Conservation (phyloP, 2,329 filamentous ascomycete species). For the Xylariaceae sp. region DNA sequence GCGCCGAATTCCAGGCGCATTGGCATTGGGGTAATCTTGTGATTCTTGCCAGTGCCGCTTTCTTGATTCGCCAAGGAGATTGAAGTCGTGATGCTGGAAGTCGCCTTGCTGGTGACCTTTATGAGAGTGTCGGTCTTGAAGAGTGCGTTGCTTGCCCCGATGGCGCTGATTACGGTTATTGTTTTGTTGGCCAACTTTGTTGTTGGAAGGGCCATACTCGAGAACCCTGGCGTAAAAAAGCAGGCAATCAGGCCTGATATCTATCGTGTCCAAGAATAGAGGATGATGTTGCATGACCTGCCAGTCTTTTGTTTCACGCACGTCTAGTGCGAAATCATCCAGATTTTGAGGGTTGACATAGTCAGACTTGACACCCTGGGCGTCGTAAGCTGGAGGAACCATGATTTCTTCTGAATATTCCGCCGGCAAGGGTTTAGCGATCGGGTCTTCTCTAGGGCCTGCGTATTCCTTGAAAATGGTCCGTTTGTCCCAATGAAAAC, state of each 20-base stretch:
- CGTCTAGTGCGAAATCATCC: conserved; percentile 23
- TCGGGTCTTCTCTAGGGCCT: conserved; percentile 18
- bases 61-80: no score
- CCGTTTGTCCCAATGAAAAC: conserved; percentile 17
- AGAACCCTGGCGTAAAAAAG: conserved; percentile 13
- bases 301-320: conserved; percentile 25
- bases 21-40: conserved; percentile 4
- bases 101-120: no score
- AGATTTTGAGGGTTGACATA: conserved; percentile 22
- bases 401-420: conserved; percentile 24
- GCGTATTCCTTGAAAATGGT: conserved; percentile 20
- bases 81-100: conserved; percentile 4
- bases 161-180: conserved; percentile 3
- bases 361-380: conserved; percentile 21
- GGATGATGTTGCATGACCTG: conserved; percentile 22
- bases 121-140: conserved; percentile 10
- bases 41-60: conserved; percentile 16
- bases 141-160: conserved; percentile 1
- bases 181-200: conserved; percentile 11
- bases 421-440: conserved; percentile 21
- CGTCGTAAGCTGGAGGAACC: conserved; percentile 23
- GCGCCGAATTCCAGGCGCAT: neutral
- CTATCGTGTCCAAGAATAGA: conserved; percentile 16
- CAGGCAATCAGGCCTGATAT: conserved; percentile 14
- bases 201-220: conserved; percentile 6